Base-by-base conservation (phyloP, 2,329 filamentous ascomycete genomes). In the Pleochaeta shiraiana region DNA sequence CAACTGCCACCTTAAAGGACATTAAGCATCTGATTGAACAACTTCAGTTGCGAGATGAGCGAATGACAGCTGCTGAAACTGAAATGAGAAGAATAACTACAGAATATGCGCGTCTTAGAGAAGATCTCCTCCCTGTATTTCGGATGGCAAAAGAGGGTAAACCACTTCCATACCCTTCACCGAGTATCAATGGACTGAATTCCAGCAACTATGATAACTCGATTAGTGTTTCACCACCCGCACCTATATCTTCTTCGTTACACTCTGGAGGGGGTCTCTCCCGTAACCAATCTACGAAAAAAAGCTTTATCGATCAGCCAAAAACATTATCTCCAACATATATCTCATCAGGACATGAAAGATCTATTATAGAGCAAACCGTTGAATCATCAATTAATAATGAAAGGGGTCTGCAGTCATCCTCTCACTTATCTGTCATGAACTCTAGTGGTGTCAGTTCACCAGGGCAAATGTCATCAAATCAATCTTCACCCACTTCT, bases 81-180 rank as follows among this genome's bases (percentile, higher is more conserved):
- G 90, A 97, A 72, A 76, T 97, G 72, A 84, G 87, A 67, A 84
- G 87, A 67, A 81, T 97, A 71, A 86, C 86, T 14, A 90, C 96
- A 47, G 91, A 97, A 73, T 95, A 95, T 73, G 82, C 87, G 69
- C 86, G 89, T 69, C 76, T 98, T 67, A 82, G 93, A 65, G 92
- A 97, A 74, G 93, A 98, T 72, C 83, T 96, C 72, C 79, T 97
- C 34, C 92, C 93, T 3, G 86, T 95, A 24, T 83, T 96, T 71
- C 88, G 91, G 67, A 84, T 95, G 71, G 87, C 86, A 70, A 97
- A 97, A 76, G 91, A 97, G 73, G 87, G 87, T 68, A 89, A 95
- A 72, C 92, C 92, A 39, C 78, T 97, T 26, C 91, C 91, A 31
- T 78, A 78, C 67, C 68, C 69, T 55, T 30, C 28, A 19, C 28